phyloP scores from a whole-genome alignment of 73 alveolate species.

The Paramecium bursaria region DNA sequence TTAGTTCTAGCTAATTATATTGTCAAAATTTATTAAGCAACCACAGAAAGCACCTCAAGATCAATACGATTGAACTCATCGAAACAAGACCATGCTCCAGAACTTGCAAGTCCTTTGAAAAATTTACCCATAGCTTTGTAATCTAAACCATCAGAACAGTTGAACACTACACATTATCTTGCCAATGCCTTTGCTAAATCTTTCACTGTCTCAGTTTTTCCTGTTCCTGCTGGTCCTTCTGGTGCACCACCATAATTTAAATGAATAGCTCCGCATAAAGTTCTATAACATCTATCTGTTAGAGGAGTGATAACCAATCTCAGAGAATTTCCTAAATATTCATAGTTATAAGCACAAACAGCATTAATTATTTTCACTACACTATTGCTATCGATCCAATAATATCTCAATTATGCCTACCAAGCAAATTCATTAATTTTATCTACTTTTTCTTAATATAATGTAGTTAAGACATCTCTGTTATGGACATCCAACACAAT shows the following conservation, averaged over 20 bases:
- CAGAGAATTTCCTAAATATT: conserved; percentile 94
- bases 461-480: conserved; percentile 92
- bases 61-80: conserved; percentile 99
- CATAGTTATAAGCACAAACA: conserved; percentile 90
- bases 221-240: conserved; percentile 99
- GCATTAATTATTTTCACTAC: conserved; percentile 93
- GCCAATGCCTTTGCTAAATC: conserved; percentile 98
- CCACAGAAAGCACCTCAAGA: conserved; percentile 94
- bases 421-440: conserved; percentile 90
- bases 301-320: conserved; percentile 98
- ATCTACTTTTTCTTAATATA: conserved; percentile 81
- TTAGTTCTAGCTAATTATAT: conserved; percentile 90
- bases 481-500: conserved; percentile 98
- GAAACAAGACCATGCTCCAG: conserved; percentile 99
- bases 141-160: conserved; percentile 98
- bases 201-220: conserved; percentile 99
- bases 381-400: conserved; percentile 95
- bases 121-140: conserved; percentile 98
- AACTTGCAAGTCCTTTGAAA: conserved; percentile 99
- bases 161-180: conserved; percentile 95
- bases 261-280: conserved; percentile 95
- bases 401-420: conserved; percentile 95
- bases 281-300: conserved; percentile 98
- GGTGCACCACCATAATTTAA: conserved; percentile 97
- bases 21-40: conserved; percentile 87